A percentile compares a stretch with the other conserved stretches of the same genome.
Evolutionary conservation across 306 rosid genomes (phyloP).

Genomic region (Myrica gale): DNA sequence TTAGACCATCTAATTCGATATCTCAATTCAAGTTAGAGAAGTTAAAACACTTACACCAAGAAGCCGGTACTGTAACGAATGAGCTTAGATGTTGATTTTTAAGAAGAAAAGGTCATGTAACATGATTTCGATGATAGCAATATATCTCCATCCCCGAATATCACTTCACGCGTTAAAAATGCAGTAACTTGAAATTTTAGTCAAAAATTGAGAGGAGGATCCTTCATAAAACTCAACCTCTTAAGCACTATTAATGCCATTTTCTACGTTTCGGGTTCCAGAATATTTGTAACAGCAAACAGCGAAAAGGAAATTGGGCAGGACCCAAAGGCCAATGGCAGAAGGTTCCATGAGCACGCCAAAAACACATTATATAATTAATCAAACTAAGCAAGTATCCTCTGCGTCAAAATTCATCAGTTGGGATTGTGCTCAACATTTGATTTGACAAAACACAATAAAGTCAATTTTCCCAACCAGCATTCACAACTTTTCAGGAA

Average conservation of each 20-base stretch:
- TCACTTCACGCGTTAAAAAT: too few relatives aligned
- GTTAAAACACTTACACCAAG: too few relatives aligned
- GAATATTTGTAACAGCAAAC: not conserved
- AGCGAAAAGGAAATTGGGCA: not conserved
- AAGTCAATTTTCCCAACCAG: not conserved
- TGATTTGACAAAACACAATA: not conserved
- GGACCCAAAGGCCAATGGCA: not conserved
- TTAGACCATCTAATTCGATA: too few relatives aligned
- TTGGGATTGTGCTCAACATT: slow-evolving; percentile 20
- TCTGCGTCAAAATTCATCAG: slow-evolving; percentile 32
- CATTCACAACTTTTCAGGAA: slow-evolving; percentile 4
- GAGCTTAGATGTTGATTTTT: not conserved
- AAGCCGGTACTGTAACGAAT: not conserved
- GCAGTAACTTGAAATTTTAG: too few relatives aligned
- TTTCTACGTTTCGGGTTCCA: not conserved
- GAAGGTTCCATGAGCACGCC: too few relatives aligned
- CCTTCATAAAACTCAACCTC: not conserved
- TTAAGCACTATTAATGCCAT: not conserved
- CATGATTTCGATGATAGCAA: not conserved
- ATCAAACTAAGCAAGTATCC: slow-evolving; percentile 1
- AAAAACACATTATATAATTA: not conserved
- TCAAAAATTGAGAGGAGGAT: not conserved
- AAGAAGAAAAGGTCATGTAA: not conserved
- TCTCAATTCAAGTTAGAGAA: too few relatives aligned
- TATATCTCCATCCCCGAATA: too few relatives aligned